Evolutionary conservation across 768 basidiomycete species (phyloP).

Genomic region (Mycena haematopus): DNA sequence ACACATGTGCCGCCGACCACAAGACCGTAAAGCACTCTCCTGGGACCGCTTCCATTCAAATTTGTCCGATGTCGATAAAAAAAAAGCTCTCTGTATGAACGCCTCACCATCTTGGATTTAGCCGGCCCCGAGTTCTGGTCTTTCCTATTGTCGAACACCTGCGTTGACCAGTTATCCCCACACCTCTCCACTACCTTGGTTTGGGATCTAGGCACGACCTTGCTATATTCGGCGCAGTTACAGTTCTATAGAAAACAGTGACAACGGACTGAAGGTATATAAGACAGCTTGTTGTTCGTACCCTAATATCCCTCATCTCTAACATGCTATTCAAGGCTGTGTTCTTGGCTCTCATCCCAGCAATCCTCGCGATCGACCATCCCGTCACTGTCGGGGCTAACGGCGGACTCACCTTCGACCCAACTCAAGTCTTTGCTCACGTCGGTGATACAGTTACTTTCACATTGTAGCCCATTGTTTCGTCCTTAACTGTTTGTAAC

Average conservation of each 20-base stretch:
- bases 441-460: slow-evolving; percentile 32
- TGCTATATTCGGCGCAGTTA: neutral
- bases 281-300: too few species aligned
- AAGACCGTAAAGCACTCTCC: neutral
- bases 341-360: too few species aligned
- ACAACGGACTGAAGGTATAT: too few species aligned
- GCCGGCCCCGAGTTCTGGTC: neutral
- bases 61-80: neutral
- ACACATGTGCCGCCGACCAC: neutral
- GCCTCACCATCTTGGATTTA: neutral
- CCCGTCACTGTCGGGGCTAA: too few species aligned
- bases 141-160: neutral
- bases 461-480: slow-evolving; percentile 10
- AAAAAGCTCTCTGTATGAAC: neutral
- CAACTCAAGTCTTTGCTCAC: slow-evolving; percentile 19
- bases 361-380: too few species aligned
- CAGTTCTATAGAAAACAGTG: too few species aligned
- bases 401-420: slow-evolving; percentile 15
- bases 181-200: neutral
- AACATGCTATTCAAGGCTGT: too few species aligned
- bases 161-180: neutral
- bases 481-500: neutral
- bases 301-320: too few species aligned
- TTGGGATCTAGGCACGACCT: neutral
- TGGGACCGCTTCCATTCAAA: neutral